Evolutionary conservation across 176 grass and related monocot species (phyloP), one percentile per base, ranked within the genome.

Genomic region (Thinopyrum elongatum): DNA sequence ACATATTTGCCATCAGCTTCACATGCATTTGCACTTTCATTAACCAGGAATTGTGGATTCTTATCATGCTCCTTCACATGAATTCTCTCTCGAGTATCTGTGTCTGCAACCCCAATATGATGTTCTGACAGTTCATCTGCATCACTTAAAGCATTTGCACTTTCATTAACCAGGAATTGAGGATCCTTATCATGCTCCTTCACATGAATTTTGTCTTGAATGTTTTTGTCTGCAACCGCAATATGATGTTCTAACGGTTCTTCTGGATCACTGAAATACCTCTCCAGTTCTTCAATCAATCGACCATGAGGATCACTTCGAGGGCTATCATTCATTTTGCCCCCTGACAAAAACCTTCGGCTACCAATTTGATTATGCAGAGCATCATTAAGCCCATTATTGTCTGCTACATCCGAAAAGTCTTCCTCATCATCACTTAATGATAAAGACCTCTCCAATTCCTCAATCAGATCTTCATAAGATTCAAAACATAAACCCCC

Each of bases 251-350:
- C 83, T 26, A 61, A 34, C 49, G 58, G 58, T 66, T 92, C 87
- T 74, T 89, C 83, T 53, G 17, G 53, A 16, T 92, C 83, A 36
- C 74, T 89, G 10, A 92, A 89, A 89, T 83, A 92, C 80, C 70
- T 89, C 79, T 92, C 90, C 38, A 89, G 25, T 83, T 92, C 87
- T 69, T 92, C 80, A 92, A 92, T 92, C 74, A 92, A 83, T 22
- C 74, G 84, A 28, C 83, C 83, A 74, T 89, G 87, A 7, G 90
- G 87, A 83, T 89, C 84, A 61, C 19, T 79, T 39, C 67, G 80
- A 10, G 87, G 46, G 21, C 55, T 59, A 79, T 86, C 46, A 76
- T 85, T 77, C 29, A 22, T 17, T 88, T 81, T 81, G 31, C 19
- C 70, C 21, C 51, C 65, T 21, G 84, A 66, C 5, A 23, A 65